These are phyloP conservation scores for Diplodia intermedia DNA, from an alignment of 2,329 filamentous ascomycete species.

Conservation along the genomic window DNA sequence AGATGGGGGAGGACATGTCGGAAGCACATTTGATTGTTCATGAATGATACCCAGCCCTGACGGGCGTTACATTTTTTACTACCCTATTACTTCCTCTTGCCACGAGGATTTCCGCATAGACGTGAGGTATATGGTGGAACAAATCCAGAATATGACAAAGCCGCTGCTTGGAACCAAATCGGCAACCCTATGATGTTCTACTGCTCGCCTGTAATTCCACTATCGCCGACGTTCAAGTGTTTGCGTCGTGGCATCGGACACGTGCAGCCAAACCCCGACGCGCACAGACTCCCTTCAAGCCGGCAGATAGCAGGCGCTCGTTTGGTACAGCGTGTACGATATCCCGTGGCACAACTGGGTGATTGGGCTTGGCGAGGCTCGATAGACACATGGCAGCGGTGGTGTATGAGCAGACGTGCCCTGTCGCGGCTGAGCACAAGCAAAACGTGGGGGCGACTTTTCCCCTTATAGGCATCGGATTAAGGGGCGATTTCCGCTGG, in stretches of 20 bases:
- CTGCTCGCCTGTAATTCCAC: not conserved
- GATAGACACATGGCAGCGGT: not conserved
- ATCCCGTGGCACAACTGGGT: not conserved
- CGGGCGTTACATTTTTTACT: slow-evolving; percentile 6
- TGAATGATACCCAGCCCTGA: slow-evolving; percentile 23
- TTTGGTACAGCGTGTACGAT: not conserved
- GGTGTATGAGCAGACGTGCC: too few relatives aligned
- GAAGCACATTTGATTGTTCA: not conserved
- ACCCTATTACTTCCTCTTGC: not conserved
- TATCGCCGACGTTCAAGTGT: not conserved
- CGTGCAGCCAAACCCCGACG: not conserved
- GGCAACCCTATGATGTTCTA: too few relatives aligned
- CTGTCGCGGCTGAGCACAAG: not conserved
- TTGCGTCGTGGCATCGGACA: not conserved
- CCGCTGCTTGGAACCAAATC: too few relatives aligned
- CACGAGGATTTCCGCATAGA: not conserved
- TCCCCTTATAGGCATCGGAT: not conserved
- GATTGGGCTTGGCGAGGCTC: not conserved
- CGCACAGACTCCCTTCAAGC: not conserved
- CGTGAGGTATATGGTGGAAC: not conserved
- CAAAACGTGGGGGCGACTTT: not conserved
- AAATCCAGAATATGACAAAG: too few relatives aligned
- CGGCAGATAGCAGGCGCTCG: not conserved
- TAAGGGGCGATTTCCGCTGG: slow-evolving; percentile 1
- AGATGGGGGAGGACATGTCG: not conserved